Base-by-base conservation (phyloP, 2,329 filamentous ascomycete genomes). In the Beauveria sp. region DNA sequence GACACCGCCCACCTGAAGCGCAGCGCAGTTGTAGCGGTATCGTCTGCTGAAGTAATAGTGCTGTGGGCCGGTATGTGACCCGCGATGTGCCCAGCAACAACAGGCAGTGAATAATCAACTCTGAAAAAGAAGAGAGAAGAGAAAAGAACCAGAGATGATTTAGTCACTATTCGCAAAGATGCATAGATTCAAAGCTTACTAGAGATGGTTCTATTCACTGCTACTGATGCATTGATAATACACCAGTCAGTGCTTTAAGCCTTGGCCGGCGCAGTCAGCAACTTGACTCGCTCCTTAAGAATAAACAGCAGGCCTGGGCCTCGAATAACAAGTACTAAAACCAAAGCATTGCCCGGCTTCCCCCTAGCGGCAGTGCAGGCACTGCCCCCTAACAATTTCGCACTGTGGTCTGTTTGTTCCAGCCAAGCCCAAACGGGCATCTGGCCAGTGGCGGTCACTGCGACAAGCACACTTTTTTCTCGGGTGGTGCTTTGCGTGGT, bases 381-480 rank as follows among this genome's bases (percentile, higher is more conserved):
- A 46, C 45, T 50, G 24, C 18, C 48, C 34, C 34, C 34, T 38
- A 51, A 34, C 31, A 51, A 34, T 34, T 22, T n/a, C 53, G 53
- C 53, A 56, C 53, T 56, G 53, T 56, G 53, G 53, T 22, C 26
- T 40, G 52, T 20, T 45, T 55, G 52, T 45, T 46, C 42, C 53
- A 56, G 53, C 53, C 53, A 56, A 56, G 53, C 42, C 53, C 26
- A 22, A 54, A 26, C 3, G 20, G 34, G 28, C 8, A 20, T 51
- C 49, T 34, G 49, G 10, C 28, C 49, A 38, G 34, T 38, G 34
- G 34, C 34, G 34, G 34, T 38, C 34, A 50, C 28, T 34, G 28
- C 26, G 14, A 43, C 22, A 54, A 26, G 38, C 20, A 28, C 38
- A 12, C 16, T 42, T 38, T 26, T 43, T n/a, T 42, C 14, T n/a